Base-by-base conservation (phyloP, 2,329 filamentous ascomycete species). In the Penicillium sp. region DNA sequence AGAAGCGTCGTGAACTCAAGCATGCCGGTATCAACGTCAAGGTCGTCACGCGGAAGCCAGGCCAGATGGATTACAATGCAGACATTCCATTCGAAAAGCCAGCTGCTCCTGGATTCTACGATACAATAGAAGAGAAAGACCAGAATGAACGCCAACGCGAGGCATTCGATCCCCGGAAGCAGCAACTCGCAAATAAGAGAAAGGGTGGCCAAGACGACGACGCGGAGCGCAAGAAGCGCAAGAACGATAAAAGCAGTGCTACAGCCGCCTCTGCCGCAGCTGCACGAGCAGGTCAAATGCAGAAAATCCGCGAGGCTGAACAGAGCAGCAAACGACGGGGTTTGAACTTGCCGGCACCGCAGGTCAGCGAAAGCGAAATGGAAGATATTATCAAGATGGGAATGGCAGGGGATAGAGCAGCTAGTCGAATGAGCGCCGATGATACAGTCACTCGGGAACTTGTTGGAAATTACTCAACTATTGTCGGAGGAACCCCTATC, bases 351-450 rank as follows among this genome's bases (percentile, higher is more conserved):
- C 93, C 93, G 8, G 76, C 87, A 22, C 93, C 93, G 8, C 93
- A 98, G 71, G 88, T 98, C 61, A 84, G 87, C 67, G 93, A 98
- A 63, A 79, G 82, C 38, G 93, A 98, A 70, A 76, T 98, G 52
- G 93, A 98, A 64, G 90, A 96, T 58, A 97, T 98, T 63, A 88
- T 98, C 57, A 98, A 98, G 75, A 95, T 97, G 89, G 91, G 93
- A 39, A 87, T 95, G 79, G 81, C 89, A 53, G 93, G 91, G 33
- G 89, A 96, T 64, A 83, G 85, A 45, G 93, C 93, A 45, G 93
- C 93, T 38, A 89, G 83, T 61, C 74, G 78, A 55, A 76, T 87
- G 66, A 88, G 87, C 4, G 80, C 81, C 39, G 82, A 83, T 46
- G 86, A 87, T 65, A 88, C 95, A 82, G 88, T 64, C 82, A 95